Evolutionary conservation across 768 basidiomycete species (phyloP).

Genomic region (Candolleomyces aberdarensis): DNA sequence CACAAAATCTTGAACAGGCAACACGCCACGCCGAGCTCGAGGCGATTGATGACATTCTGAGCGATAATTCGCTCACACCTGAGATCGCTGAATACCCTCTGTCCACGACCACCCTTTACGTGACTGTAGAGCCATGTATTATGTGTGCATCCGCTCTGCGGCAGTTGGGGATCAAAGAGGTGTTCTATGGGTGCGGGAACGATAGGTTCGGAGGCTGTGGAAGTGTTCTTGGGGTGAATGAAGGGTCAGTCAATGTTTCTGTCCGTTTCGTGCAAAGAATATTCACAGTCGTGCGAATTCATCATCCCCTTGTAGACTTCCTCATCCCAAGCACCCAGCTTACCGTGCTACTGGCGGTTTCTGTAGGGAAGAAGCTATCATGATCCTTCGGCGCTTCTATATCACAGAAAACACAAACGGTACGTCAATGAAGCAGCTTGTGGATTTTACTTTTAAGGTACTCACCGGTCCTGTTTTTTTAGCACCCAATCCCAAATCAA

Average conservation of each 20-base stretch:
- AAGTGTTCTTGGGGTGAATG: conserved; percentile 87
- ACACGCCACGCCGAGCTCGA: conserved; percentile 97
- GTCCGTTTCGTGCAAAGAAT: not conserved
- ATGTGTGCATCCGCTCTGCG: conserved; percentile 98
- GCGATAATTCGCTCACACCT: conserved; percentile 57
- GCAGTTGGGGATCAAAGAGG: conserved; percentile 87
- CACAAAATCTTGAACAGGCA: conserved; percentile 49
- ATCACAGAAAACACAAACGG: conserved; percentile 93
- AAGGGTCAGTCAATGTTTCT: conserved; percentile 43
- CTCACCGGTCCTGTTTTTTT: conserved; percentile 11
- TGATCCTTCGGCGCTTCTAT: conserved; percentile 85
- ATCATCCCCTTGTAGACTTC: conserved; percentile 41
- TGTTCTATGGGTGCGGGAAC: conserved; percentile 92
- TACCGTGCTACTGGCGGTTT: conserved; percentile 78
- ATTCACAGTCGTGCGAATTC: not conserved
- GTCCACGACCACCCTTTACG: conserved; percentile 81
- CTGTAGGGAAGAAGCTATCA: conserved; percentile 79
- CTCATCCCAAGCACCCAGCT: conserved; percentile 69
- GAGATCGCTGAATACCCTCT: conserved; percentile 57
- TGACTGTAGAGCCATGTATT: conserved; percentile 98
- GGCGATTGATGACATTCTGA: conserved; percentile 86
- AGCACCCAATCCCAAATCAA: conserved; percentile 92
- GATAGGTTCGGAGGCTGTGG: conserved; percentile 97
- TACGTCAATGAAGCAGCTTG: conserved; percentile 25
- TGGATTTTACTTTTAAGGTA: conserved; percentile 4